These are phyloP conservation scores for Bombardia bombarda DNA, from an alignment of 495 filamentous ascomycete species.

Conservation along the genomic window DNA sequence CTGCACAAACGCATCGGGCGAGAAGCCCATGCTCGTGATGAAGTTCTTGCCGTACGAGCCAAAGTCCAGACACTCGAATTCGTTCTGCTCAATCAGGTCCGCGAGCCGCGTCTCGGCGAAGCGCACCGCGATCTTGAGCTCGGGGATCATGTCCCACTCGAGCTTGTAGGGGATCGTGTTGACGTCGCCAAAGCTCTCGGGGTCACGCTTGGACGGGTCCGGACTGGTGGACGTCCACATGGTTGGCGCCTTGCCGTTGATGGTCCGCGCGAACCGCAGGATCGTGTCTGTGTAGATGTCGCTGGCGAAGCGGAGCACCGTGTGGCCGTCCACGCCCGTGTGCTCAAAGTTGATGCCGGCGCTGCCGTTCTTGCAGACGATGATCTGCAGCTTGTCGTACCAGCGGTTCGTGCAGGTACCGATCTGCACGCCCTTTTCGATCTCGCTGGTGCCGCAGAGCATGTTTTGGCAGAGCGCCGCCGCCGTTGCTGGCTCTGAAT, in stretches of 20 bases:
- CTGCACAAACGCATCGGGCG: slow-evolving; percentile 94
- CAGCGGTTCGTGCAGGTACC: slow-evolving; percentile 97
- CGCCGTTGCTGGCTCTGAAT: slow-evolving; percentile 71
- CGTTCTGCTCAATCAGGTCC: slow-evolving; percentile 92
- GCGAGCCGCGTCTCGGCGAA: slow-evolving; percentile 94
- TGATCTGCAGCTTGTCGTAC: slow-evolving; percentile 99
- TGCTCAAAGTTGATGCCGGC: slow-evolving; percentile 99
- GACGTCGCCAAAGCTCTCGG: slow-evolving; percentile 87
- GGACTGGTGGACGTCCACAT: slow-evolving; percentile 88
- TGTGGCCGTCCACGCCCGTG: slow-evolving; percentile 96
- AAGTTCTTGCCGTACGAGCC: slow-evolving; percentile 88
- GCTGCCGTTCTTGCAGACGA: slow-evolving; percentile 96
- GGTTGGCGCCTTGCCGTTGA: slow-evolving; percentile 88
- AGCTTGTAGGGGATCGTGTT: slow-evolving; percentile 91
- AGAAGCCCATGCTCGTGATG: slow-evolving; percentile 94
- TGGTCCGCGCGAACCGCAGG: slow-evolving; percentile 87
- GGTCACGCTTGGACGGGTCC: slow-evolving; percentile 90
- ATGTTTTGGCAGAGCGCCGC: slow-evolving; percentile 91
- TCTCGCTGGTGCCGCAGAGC: slow-evolving; percentile 90
- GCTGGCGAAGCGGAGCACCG: slow-evolving; percentile 89
- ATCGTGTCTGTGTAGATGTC: slow-evolving; percentile 98
- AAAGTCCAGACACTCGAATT: slow-evolving; percentile 91
- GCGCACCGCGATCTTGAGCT: slow-evolving; percentile 81
- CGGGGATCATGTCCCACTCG: slow-evolving; percentile 96
- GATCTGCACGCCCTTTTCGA: slow-evolving; percentile 88